Evolutionary conservation across 2,329 filamentous ascomycete species (phyloP).

Genomic region (Fusarium stilboides): DNA sequence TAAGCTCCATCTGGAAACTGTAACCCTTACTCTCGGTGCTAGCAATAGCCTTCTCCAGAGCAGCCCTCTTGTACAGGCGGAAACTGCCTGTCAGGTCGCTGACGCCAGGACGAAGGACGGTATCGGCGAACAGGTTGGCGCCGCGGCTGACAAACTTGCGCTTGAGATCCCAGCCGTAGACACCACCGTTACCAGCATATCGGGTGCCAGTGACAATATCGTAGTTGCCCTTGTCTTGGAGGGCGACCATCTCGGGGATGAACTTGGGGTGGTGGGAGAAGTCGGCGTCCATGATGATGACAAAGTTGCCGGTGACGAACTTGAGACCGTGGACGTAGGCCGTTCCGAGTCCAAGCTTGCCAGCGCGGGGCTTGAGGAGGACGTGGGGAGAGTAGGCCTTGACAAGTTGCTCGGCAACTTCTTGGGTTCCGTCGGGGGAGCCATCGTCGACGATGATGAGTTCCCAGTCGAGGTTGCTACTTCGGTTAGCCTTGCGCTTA

Average conservation of each 20-base stretch:
- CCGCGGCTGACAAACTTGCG: slow-evolving; percentile 87
- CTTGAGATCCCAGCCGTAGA: slow-evolving; percentile 97
- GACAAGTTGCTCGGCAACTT: slow-evolving; percentile 90
- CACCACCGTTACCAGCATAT: slow-evolving; percentile 90
- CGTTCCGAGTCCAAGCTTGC: slow-evolving; percentile 97
- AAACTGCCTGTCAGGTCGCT: slow-evolving; percentile 97
- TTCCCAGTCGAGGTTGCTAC: slow-evolving; percentile 94
- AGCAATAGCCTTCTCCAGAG: slow-evolving; percentile 90
- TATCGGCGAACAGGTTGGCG: slow-evolving; percentile 96
- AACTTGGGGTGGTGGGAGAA: slow-evolving; percentile 99
- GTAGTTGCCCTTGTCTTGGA: slow-evolving; percentile 83
- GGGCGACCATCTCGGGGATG: slow-evolving; percentile 92
- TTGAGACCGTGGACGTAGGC: slow-evolving; percentile 96
- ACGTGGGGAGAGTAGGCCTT: slow-evolving; percentile 86
- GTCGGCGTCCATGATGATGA: slow-evolving; percentile 99
- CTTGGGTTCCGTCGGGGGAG: slow-evolving; percentile 94
- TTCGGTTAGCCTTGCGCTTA: slow-evolving; percentile 1
- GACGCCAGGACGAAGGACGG: slow-evolving; percentile 91
- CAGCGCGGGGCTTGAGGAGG: slow-evolving; percentile 86
- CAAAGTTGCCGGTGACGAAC: slow-evolving; percentile 91
- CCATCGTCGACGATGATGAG: slow-evolving; percentile 98
- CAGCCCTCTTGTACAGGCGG: slow-evolving; percentile 91
- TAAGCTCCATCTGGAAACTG: slow-evolving; percentile 99
- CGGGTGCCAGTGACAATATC: slow-evolving; percentile 98
- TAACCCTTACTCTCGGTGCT: slow-evolving; percentile 97